Evolutionary conservation across 2,329 filamentous ascomycete species (phyloP).

Genomic region (Penicillium sp.): DNA sequence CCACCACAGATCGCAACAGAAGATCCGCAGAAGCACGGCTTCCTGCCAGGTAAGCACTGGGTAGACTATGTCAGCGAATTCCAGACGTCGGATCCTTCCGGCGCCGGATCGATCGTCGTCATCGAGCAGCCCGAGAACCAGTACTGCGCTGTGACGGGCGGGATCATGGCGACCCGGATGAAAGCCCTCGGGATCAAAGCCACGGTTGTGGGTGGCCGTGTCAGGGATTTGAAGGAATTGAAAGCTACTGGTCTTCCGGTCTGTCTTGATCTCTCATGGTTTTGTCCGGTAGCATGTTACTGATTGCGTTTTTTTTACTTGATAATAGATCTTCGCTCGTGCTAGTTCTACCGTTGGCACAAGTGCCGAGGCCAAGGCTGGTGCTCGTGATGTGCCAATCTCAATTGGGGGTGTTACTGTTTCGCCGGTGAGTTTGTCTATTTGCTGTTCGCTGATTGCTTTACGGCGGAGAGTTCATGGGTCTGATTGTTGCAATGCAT

Average conservation of each 20-base stretch:
- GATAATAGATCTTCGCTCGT: constrained; percentile 43
- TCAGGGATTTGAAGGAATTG: constrained; percentile 64
- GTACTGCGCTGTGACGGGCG: constrained; percentile 70
- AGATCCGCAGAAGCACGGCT: constrained; percentile 44
- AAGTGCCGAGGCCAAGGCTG: constrained; percentile 45
- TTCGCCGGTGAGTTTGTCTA: constrained; percentile 35
- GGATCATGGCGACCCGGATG: constrained; percentile 72
- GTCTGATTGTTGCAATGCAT: constrained; percentile 1
- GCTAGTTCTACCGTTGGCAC: constrained; percentile 47
- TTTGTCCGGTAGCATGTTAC: neutral
- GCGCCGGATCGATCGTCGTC: constrained; percentile 61
- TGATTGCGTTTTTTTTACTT: constrained; percentile 1
- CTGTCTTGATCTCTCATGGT: constrained; percentile 15
- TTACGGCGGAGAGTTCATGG: neutral
- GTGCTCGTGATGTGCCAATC: constrained; percentile 41
- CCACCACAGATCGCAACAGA: constrained; percentile 30
- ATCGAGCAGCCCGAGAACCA: constrained; percentile 65
- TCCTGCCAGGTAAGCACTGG: constrained; percentile 63
- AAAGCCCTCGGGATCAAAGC: constrained; percentile 59
- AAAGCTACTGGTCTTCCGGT: constrained; percentile 56
- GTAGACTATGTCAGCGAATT: constrained; percentile 55
- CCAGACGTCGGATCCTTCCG: constrained; percentile 29
- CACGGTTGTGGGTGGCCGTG: constrained; percentile 65
- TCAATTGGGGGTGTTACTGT: constrained; percentile 43
- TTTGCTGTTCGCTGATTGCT: neutral